These are phyloP conservation scores for Cucumis sativus DNA, from an alignment of 306 rosid species.

Conservation along the genomic window Cucumber_9930_V3 NC_026657.2:1177001-1177500, in stretches of 20 bases:
- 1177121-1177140: neutral
- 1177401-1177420: neutral
- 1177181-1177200: neutral
- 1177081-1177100: neutral
- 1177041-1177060: no score
- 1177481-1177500: neutral
- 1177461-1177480: neutral
- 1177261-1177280: neutral
- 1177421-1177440: neutral
- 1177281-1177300: neutral
- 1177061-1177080: neutral
- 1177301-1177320: neutral
- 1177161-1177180: neutral
- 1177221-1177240: neutral
- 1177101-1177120: neutral
- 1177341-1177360: neutral
- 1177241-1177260: neutral
- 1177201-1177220: neutral
- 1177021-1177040: no score
- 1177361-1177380: neutral
- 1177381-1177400: neutral
- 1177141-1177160: neutral
- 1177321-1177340: neutral
- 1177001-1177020: no score
- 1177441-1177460: neutral